Evolutionary conservation across 805 yeast genomes (phyloP).

Genomic region (Ogataea trehaloabstinens): DNA sequence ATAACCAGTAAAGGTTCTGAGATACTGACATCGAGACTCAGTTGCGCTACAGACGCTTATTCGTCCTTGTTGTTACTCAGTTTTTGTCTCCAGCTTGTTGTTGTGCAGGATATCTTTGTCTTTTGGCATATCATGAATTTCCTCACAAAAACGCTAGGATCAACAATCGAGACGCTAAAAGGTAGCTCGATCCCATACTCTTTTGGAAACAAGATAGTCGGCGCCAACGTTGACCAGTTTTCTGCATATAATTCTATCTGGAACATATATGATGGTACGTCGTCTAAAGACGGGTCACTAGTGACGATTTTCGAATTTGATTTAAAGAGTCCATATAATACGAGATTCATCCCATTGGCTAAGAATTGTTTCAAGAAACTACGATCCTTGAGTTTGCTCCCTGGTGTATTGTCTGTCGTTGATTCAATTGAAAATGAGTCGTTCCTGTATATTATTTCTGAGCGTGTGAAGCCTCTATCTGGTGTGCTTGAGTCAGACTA

Average conservation of each 20-base stretch:
- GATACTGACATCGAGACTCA: too few species aligned
- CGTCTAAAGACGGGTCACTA: conserved; percentile 47
- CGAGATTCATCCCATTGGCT: conserved; percentile 36
- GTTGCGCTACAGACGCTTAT: too few species aligned
- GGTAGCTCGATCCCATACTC: conserved; percentile 59
- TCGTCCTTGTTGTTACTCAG: too few species aligned
- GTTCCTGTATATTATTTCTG: conserved; percentile 61
- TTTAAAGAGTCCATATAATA: conserved; percentile 36
- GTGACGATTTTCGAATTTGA: conserved; percentile 70
- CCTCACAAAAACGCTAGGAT: conserved; percentile 57
- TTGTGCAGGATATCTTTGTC: too few species aligned
- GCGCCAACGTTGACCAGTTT: conserved; percentile 24
- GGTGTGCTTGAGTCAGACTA: conserved; percentile 32
- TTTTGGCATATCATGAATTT: conserved; percentile 69
- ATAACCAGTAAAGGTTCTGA: too few species aligned
- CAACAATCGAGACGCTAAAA: conserved; percentile 53
- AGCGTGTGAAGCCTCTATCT: conserved; percentile 55
- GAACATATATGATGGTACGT: conserved; percentile 60
- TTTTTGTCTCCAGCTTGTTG: too few species aligned
- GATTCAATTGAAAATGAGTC: conserved; percentile 66
- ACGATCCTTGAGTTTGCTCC: conserved; percentile 56
- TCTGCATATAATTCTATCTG: conserved; percentile 45
- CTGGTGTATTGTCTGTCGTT: conserved; percentile 61
- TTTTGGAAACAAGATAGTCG: conserved; percentile 41
- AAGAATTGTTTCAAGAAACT: conserved; percentile 44